phyloP scores from a whole-genome alignment of 129 eudicot genomes.

The Tanacetum coccineum region DNA sequence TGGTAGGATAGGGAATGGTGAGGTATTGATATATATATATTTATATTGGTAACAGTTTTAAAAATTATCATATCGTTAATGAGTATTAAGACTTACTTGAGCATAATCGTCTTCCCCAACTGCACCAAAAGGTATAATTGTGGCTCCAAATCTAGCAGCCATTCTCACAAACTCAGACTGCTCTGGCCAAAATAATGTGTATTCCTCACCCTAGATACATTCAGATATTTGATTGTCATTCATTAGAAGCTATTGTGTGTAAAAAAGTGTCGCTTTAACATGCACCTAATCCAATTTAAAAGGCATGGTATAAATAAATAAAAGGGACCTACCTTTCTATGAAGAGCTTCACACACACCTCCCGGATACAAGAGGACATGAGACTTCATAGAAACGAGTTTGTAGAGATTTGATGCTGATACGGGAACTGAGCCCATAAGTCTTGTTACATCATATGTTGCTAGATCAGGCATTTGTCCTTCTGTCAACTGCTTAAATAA shows the following conservation, averaged over 20 bases:
- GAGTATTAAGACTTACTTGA: slow-evolving; percentile 42
- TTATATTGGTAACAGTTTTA: neutral
- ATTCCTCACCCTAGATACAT: slow-evolving; percentile 75
- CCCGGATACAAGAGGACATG: slow-evolving; percentile 87
- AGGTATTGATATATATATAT: too few relatives aligned
- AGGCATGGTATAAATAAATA: too few relatives aligned
- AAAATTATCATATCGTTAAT: neutral
- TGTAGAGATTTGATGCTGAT: slow-evolving; percentile 62
- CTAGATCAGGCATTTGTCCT: slow-evolving; percentile 50
- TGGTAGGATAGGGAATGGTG: too few relatives aligned
- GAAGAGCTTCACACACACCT: slow-evolving; percentile 92
- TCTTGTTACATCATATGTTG: slow-evolving; percentile 50
- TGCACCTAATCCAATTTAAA: neutral
- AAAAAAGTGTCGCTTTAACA: too few relatives aligned
- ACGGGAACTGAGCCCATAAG: slow-evolving; percentile 95
- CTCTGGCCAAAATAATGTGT: slow-evolving; percentile 85
- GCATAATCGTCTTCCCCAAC: slow-evolving; percentile 93
- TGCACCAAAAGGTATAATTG: slow-evolving; percentile 78
- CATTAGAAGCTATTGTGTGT: too few relatives aligned
- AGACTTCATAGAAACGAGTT: slow-evolving; percentile 54
- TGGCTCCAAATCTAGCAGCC: slow-evolving; percentile 97
- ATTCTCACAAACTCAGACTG: slow-evolving; percentile 83
- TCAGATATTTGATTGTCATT: too few relatives aligned
- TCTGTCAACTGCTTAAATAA: slow-evolving; percentile 44
- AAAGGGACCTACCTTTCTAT: slow-evolving; percentile 59